phyloP scores from a whole-genome alignment of 1,284 basidiomycete genomes.

The Schizophyllum amplum region DNA sequence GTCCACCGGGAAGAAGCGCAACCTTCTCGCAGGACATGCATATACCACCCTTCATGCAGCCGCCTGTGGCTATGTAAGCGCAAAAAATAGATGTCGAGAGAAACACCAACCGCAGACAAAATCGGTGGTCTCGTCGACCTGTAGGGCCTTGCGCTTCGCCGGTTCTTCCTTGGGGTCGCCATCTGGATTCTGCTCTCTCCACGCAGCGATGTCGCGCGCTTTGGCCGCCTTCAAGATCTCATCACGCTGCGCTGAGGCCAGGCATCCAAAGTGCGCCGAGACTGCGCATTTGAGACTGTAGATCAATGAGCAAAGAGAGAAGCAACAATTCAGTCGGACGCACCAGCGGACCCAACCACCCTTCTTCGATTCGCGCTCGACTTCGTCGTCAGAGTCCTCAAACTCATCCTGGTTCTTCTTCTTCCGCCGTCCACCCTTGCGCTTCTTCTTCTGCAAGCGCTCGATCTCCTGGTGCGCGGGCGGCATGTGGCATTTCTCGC shows the following conservation, averaged over 20 bases:
- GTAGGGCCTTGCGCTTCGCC: slow-evolving; percentile 35
- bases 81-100: not conserved
- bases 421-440: slow-evolving; percentile 34
- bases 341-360: slow-evolving; percentile 87
- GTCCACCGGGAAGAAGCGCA: slow-evolving; percentile 38
- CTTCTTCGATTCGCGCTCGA: slow-evolving; percentile 43
- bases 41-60: slow-evolving; percentile 68
- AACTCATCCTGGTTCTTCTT: slow-evolving; percentile 34
- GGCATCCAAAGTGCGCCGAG: slow-evolving; percentile 74
- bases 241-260: slow-evolving; percentile 55
- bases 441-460: slow-evolving; percentile 29
- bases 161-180: slow-evolving; percentile 20
- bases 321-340: slow-evolving; percentile 16
- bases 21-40: slow-evolving; percentile 71
- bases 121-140: slow-evolving; percentile 56
- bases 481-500: slow-evolving; percentile 60
- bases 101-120: slow-evolving; percentile 57
- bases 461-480: slow-evolving; percentile 50
- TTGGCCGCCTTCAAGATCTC: slow-evolving; percentile 64
- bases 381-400: slow-evolving; percentile 48
- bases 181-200: slow-evolving; percentile 22
- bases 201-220: slow-evolving; percentile 38
- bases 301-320: slow-evolving; percentile 7
- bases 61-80: slow-evolving; percentile 20
- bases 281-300: slow-evolving; percentile 69